phyloP scores from a whole-genome alignment of 192 early-diverging fungal species.

The Phycomyces blakesleeanus region DNA sequence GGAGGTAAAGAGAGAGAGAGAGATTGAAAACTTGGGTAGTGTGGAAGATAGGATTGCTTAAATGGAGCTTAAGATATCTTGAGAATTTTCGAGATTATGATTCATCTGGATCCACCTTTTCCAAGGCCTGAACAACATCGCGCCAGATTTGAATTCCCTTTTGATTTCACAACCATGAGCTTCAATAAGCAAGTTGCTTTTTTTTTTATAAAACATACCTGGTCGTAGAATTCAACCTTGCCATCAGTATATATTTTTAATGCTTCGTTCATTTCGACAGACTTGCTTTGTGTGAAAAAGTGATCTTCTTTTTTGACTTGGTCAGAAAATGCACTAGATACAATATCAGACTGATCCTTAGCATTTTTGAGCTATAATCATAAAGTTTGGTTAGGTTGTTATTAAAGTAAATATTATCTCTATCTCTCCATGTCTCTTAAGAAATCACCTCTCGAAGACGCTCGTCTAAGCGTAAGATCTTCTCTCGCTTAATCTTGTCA shows the following conservation, averaged over 20 bases:
- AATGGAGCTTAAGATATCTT: not conserved
- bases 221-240: conserved; percentile 79
- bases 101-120: not conserved
- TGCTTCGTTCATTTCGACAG: conserved; percentile 77
- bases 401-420: not conserved
- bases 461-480: conserved; percentile 66
- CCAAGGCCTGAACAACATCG: conserved; percentile 10
- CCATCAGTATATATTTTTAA: conserved; percentile 70
- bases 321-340: conserved; percentile 69
- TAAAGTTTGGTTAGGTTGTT: not conserved
- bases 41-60: not conserved
- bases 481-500: conserved; percentile 77
- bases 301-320: conserved; percentile 82
- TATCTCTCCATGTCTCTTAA: too few relatives aligned
- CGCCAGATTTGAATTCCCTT: conserved; percentile 15
- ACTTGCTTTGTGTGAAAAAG: conserved; percentile 74
- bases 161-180: too few relatives aligned
- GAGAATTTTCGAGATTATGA: not conserved
- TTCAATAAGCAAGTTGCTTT: too few relatives aligned
- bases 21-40: not conserved
- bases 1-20: too few relatives aligned
- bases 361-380: conserved; percentile 70
- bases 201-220: conserved; percentile 50
- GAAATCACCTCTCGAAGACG: conserved; percentile 64
- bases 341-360: conserved; percentile 67